Evolutionary conservation across 331 rosid genomes (phyloP), one percentile per base, ranked within the genome.

Genomic region (Rhamnella rubrinervis): DNA sequence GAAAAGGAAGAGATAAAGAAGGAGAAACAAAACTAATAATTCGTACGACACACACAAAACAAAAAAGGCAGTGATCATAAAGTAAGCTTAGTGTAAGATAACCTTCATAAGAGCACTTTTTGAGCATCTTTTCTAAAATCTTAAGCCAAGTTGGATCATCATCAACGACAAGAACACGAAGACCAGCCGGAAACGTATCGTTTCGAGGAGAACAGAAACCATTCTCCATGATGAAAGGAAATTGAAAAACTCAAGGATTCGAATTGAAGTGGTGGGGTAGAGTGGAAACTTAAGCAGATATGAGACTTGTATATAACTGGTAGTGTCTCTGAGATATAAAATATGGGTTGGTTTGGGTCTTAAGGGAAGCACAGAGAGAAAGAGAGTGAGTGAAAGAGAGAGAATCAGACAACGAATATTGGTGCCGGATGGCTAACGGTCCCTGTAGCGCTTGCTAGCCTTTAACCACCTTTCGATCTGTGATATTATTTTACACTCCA

Each of bases 91-190:
- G 63, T 55, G 55, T 61, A 56, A 55, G 61, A 47, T 16, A 71
- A 91, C 98, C 98, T 71, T 95, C 98, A 41, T 91, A 91, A 39
- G 88, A 81, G 67, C 98, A 95, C 78, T 87, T 95, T 74, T 89
- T 95, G 44, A 95, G 96, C 98, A 95, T 95, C 95, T 95, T 95
- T 67, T 95, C 98, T 65, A 95, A 85, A 82, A 95, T 91, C 84
- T 77, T 95, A 12, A 95, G 88, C 98, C 98, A 95, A 16, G 98
- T 95, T 5, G 92, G 97, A 65, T 95, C 98, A 70, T 95, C 98
- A 52, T 95, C 98, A 8, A 95, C 98, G 14, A 95, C 97, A 0
- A 95, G 96, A 70, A 95, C 97, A 46, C 98, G 78, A 39, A 95
- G 85, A 46, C 98, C 98, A 20, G 87, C 88, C 46, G 98, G 98